Base-by-base conservation (phyloP, 805 yeast species). In the Gaillardinia entomophila region DNA sequence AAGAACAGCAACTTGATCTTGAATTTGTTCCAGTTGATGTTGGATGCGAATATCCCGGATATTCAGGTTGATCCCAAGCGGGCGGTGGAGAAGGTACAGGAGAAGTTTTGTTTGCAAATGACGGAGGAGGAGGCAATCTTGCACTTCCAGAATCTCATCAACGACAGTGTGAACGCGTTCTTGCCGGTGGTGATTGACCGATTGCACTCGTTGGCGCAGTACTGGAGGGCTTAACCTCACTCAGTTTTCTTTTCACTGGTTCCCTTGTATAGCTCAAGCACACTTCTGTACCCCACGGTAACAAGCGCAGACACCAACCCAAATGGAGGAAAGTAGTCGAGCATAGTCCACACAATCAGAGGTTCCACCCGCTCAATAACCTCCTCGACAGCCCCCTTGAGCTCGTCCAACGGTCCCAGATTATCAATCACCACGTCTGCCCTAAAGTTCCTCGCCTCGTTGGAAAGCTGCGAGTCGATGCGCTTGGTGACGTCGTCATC, bases 131-230 rank as follows among this genome's bases (percentile, higher is more conserved):
- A 89, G 49, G 97, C 98, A 0, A 88, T 92, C 14, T 63, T 85
- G 16, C 96, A 90, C 49, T 90, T 92, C 77, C 97, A 92, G 52
- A 86, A 80, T 41, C 71, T 92, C 51, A 94, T 92, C 47, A 90
- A 87, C 48, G 96, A 86, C 47, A 85, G 96, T 60, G 97, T 92
- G 12, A 85, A 78, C 52, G 97, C 98, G 0, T 75, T 92, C 37
- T 57, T 90, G 37, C 97, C 98, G 0, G 89, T 89, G 51, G 96
- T 94, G 12, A 92, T 92, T 34, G 99, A 92, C 51, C 77, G 96
- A 42, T 62, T 92, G 32, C 99, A 92, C 56, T 87, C 90, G 59
- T 70, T 92, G 53, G 97, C 99, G 0, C 99, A 92, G 53, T 92
- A 92, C 53, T 94, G 98, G 98, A 66, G 98, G 39, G 88, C 97